A percentile compares a stretch with the other conserved stretches of the same genome.
phyloP scores from a whole-genome alignment of 2,329 filamentous ascomycete species.

The Fonsecaea multimorphosa region DNA sequence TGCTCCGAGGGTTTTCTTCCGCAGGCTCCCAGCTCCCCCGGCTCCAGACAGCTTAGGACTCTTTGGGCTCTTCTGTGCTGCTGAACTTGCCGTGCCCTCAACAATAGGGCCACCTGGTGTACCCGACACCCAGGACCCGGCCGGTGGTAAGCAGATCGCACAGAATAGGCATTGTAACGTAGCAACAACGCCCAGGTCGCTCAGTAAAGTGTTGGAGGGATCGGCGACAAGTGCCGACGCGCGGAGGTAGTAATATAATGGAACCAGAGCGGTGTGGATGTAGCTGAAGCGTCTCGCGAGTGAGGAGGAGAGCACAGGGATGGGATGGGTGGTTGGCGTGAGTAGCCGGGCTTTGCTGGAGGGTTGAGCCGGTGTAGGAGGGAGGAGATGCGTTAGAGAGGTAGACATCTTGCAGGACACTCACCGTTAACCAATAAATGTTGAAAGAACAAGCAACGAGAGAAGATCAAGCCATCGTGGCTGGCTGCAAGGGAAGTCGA shows the following conservation, averaged over 20 bases:
- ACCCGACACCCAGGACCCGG: constrained; percentile 46
- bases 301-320: constrained; percentile 56
- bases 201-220: constrained; percentile 68
- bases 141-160: constrained; percentile 64
- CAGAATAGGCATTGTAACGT: constrained; percentile 67
- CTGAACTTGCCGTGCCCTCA: constrained; percentile 30
- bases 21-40: constrained; percentile 32
- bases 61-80: constrained; percentile 16
- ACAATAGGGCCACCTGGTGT: constrained; percentile 32
- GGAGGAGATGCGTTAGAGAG: constrained; percentile 33
- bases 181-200: constrained; percentile 66
- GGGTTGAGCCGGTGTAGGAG: constrained; percentile 12
- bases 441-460: neutral
- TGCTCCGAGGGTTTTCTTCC: constrained; percentile 32
- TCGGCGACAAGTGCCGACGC: constrained; percentile 73
- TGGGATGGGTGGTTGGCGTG: constrained; percentile 44
- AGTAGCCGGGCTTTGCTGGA: constrained; percentile 31
- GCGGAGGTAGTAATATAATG: constrained; percentile 66
- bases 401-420: constrained; percentile 15
- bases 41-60: constrained; percentile 15
- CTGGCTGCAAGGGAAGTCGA: neutral
- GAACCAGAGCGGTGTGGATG: constrained; percentile 70
- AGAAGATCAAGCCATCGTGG: neutral
- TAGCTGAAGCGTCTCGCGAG: constrained; percentile 64
- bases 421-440: neutral